phyloP scores from a whole-genome alignment of 106 monocot genomes.

The Dendrobium officinale region DNA sequence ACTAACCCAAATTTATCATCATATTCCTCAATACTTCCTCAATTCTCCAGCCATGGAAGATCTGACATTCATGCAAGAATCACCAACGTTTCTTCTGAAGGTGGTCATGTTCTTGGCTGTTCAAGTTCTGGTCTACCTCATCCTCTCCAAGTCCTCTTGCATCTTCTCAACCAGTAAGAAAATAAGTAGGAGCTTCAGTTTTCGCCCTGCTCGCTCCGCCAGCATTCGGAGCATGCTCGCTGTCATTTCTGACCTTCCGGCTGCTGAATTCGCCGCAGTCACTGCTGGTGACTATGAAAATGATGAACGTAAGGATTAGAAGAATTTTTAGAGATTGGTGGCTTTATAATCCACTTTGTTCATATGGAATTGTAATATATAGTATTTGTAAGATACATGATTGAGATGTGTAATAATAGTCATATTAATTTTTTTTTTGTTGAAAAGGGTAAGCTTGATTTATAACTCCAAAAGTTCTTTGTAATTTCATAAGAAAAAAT shows the following conservation, averaged over 20 bases:
- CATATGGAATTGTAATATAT: no score
- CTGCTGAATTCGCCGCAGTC: background rate
- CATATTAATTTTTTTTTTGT: no score
- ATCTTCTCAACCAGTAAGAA: background rate
- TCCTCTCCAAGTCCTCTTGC: constrained; percentile 10
- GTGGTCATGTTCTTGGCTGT: constrained; percentile 8
- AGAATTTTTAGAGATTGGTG: background rate
- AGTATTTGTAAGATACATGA: no score
- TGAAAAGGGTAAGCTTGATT: no score
- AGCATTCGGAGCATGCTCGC: constrained; percentile 11
- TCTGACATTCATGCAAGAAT: background rate
- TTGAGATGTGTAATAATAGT: no score
- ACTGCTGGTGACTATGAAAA: background rate
- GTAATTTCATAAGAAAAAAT: no score
- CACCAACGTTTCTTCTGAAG: background rate
- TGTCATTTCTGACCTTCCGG: constrained; percentile 1
- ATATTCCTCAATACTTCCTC: background rate
- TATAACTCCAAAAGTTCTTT: no score
- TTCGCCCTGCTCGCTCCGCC: background rate
- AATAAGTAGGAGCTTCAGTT: background rate
- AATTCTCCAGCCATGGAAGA: background rate
- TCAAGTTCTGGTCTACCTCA: constrained; percentile 11
- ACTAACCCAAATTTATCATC: background rate
- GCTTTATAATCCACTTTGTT: no score
- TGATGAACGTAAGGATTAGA: background rate